A percentile compares a stretch with the other conserved stretches of the same genome.
Conservation (phyloP, 306 rosid species). For the Rosa persica region DNA sequence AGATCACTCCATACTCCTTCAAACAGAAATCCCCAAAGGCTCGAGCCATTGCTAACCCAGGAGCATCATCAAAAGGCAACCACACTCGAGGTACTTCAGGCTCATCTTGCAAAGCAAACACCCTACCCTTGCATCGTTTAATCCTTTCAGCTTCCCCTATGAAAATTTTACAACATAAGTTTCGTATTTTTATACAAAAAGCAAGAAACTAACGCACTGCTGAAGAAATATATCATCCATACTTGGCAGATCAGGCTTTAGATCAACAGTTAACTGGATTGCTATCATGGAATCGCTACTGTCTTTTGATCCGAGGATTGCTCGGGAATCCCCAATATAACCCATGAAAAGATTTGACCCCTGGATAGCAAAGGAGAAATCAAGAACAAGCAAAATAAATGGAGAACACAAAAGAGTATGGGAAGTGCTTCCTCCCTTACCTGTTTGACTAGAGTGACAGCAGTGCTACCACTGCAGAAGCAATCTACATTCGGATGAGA, state of each 20-base stretch:
- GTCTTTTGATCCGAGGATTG: conserved; percentile 87
- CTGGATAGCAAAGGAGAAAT: conserved; percentile 42
- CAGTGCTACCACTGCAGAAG: conserved; percentile 96
- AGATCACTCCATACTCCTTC: conserved; percentile 96
- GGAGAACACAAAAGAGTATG: conserved; percentile 16
- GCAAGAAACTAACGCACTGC: conserved; percentile 19
- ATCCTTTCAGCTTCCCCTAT: conserved; percentile 94
- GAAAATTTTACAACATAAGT: conserved; percentile 23
- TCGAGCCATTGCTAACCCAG: conserved; percentile 99
- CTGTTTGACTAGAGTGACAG: conserved; percentile 86
- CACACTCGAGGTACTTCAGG: conserved; percentile 95
- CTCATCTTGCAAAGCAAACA: conserved; percentile 94
- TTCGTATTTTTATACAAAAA: conserved; percentile 6
- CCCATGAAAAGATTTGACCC: conserved; percentile 87
- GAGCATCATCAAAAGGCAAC: conserved; percentile 95
- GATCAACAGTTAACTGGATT: conserved; percentile 78
- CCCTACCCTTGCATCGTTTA: conserved; percentile 84
- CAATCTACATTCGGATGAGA: conserved; percentile 90
- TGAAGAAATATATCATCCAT: conserved; percentile 17
- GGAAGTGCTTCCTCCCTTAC: conserved; percentile 36
- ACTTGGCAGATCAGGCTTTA: conserved; percentile 98
- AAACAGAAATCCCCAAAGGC: conserved; percentile 96
- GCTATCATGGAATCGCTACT: conserved; percentile 62
- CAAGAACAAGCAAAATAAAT: conserved; percentile 20
- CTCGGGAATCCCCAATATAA: conserved; percentile 87